Conservation (phyloP, 2,329 filamentous ascomycete genomes). For the Fusarium chlamydosporum region DNA sequence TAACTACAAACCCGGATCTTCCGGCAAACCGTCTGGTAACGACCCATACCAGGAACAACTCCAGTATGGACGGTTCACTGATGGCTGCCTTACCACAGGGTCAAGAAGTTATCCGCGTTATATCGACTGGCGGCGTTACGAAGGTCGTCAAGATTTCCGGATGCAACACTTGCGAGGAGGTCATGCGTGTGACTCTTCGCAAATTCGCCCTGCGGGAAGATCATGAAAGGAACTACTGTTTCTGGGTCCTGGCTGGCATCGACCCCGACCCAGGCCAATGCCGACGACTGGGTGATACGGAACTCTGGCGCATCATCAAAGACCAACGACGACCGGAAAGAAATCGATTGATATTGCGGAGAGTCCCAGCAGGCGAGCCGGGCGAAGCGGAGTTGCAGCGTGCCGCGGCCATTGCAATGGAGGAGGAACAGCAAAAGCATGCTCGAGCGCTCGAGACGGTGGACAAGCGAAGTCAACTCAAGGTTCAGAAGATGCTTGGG, state of each 20-base stretch:
- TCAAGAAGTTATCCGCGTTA: conserved; percentile 91
- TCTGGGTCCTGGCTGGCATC: conserved; percentile 89
- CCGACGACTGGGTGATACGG: conserved; percentile 85
- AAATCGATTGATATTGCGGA: conserved; percentile 89
- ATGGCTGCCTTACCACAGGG: conserved; percentile 88
- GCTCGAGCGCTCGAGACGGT: conserved; percentile 72
- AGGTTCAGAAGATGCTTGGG: conserved; percentile 90
- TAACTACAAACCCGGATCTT: conserved; percentile 69
- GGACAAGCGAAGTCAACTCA: conserved; percentile 85
- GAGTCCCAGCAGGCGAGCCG: conserved; percentile 92
- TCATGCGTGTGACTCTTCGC: conserved; percentile 88
- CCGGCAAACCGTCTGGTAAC: conserved; percentile 74
- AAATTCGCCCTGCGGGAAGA: conserved; percentile 92
- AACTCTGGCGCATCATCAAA: conserved; percentile 91
- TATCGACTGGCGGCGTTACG: conserved; percentile 90
- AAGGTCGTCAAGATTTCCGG: conserved; percentile 95
- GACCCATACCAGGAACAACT: conserved; percentile 82
- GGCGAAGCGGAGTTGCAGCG: conserved; percentile 87
- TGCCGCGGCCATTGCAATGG: conserved; percentile 88
- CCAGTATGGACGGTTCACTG: conserved; percentile 86
- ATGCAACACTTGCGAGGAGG: conserved; percentile 91
- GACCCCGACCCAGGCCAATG: conserved; percentile 87
- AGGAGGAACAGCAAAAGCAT: conserved; percentile 84
- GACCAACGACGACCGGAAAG: conserved; percentile 87
- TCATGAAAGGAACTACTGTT: conserved; percentile 95